Evolutionary conservation across 2,329 filamentous ascomycete species (phyloP), one percentile per base, ranked within the genome.

Genomic region (Chalaropsis thielavioides): DNA sequence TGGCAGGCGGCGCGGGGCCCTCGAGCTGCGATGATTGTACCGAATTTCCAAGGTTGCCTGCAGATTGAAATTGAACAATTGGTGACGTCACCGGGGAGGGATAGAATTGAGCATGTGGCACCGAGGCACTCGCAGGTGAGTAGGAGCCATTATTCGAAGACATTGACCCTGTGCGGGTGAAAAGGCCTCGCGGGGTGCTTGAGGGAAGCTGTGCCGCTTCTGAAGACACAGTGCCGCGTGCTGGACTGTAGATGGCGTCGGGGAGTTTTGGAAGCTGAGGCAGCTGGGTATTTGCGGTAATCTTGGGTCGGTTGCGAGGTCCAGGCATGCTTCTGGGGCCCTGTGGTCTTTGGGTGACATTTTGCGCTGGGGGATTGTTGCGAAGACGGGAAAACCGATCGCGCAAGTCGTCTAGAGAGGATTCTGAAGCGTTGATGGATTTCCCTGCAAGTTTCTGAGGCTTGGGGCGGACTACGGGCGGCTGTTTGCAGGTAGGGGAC

Each of bases 201-300:
- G 85, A 79, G 0, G 87, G 87, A 2, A 85, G 79, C 49, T 85
- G 80, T 8, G 87, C 81, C 27, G 83, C 80, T 67, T 85, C 84
- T 27, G 81, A 83, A 2, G 85, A 84, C 3, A 86, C 78, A 65
- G 84, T 87, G 35, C 88, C 89, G 41, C 87, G 80, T 0, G 86
- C 86, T n/a, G 88, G 88, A 70, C 85, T 90, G 71, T 91, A 92
- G 3, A 89, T 88, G 7, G 88, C 86, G 70, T 86, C 86, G 0
- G 88, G 88, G 58, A 86, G 75, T 72, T 87, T 88, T 11, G 88
- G 88, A 71, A 90, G 76, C 17, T 78, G 78, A 11, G 81, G 78
- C 7, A 82, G 72, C n/a, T 80, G 72, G 31, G 77, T 81, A 59
- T 82, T 76, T 0, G 84, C 69, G 2, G 78, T 76, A 10, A 82